These are phyloP conservation scores for Syzygium oleosum DNA, from an alignment of 345 rosid species.

Conservation along the genomic window DNA sequence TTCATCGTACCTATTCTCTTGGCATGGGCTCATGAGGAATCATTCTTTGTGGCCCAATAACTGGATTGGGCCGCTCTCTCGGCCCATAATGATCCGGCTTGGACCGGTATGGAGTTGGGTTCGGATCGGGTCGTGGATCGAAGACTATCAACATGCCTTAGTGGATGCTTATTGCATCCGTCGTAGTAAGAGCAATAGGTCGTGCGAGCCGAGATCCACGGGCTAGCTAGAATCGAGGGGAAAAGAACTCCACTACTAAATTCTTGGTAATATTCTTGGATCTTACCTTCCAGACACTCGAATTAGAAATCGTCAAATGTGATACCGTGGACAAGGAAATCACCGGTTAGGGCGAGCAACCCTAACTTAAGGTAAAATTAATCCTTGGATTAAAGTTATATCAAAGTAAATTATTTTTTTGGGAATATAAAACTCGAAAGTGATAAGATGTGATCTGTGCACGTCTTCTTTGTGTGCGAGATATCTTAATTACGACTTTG, in stretches of 20 bases:
- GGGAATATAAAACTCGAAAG: neutral
- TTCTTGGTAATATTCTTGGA: too few species aligned
- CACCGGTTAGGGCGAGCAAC: neutral
- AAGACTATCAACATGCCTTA: neutral
- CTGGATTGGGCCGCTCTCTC: neutral
- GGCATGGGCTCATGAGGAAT: neutral
- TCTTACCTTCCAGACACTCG: neutral
- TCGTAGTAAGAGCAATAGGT: neutral
- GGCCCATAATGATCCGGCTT: neutral
- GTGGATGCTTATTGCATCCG: neutral
- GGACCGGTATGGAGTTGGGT: neutral
- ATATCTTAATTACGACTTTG: too few species aligned
- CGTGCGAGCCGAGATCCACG: neutral
- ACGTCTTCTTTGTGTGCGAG: too few species aligned
- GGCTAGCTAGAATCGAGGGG: too few species aligned
- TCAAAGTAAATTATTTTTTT: neutral
- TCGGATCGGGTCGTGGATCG: neutral
- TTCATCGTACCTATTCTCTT: neutral
- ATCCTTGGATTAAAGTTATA: neutral
- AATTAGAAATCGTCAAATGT: neutral
- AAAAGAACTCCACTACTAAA: too few species aligned
- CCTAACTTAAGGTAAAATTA: neutral
- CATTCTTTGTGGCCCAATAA: neutral
- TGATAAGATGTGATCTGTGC: too few species aligned
- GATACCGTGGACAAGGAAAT: neutral